phyloP scores from a whole-genome alignment of 2,329 filamentous ascomycete genomes.

The Aspergillus aculeatus region DNA sequence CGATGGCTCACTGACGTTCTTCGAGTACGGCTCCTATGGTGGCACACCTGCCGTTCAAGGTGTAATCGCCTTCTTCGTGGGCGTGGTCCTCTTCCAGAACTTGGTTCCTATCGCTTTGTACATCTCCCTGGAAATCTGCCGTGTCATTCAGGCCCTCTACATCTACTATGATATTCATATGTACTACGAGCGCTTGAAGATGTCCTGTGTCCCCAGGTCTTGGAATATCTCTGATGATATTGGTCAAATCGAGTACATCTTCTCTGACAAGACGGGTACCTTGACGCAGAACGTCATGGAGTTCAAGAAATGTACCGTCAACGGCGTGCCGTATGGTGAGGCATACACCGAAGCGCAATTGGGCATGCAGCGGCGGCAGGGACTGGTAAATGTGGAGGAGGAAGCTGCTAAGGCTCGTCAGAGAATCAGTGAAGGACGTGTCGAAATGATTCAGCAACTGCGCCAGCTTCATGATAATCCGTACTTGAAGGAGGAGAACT shows the following conservation, averaged over 20 bases:
- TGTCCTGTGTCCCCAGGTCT: constrained; percentile 3
- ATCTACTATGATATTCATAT: constrained; percentile 3
- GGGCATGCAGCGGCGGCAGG: constrained; percentile 6
- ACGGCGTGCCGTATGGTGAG: constrained; percentile 2
- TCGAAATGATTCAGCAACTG: constrained; percentile 4
- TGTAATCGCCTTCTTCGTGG: constrained; percentile 4
- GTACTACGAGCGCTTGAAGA: constrained; percentile 3
- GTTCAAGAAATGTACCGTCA: constrained; percentile 76
- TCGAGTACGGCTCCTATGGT: constrained; percentile 5
- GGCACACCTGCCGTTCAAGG: constrained; percentile 1
- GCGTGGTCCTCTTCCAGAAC: constrained; percentile 6
- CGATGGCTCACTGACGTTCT: not conserved
- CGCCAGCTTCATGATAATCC: constrained; percentile 6
- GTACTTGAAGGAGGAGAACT: constrained; percentile 2
- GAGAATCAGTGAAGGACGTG: constrained; percentile 1
- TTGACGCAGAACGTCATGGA: constrained; percentile 94
- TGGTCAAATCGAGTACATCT: constrained; percentile 97
- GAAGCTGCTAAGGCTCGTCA: constrained; percentile 7
- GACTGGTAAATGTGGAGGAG: constrained; percentile 3
- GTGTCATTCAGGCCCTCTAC: constrained; percentile 2
- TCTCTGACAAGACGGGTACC: constrained; percentile 89
- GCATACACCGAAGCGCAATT: constrained; percentile 4
- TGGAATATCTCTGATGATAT: constrained; percentile 7
- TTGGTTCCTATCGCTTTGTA: constrained; percentile 7
- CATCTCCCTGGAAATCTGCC: constrained; percentile 6